Base-by-base conservation (phyloP, 2,329 filamentous ascomycete species). In the Fonsecaea pedrosoi region DNA sequence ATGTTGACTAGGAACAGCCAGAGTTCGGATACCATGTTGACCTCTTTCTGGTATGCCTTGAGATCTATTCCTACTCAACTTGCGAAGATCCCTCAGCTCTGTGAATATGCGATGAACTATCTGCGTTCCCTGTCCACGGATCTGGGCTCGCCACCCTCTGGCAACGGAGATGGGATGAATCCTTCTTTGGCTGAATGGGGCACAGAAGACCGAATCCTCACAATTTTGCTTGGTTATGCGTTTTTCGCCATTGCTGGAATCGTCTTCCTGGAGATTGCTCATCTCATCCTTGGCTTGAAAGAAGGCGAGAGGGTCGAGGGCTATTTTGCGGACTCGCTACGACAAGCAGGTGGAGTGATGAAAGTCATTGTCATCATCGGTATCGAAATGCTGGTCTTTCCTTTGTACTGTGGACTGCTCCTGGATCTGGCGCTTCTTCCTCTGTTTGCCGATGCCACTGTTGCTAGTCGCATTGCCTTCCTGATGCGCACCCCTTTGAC, bases 361-460 rank as follows among this genome's bases (percentile, higher is more conserved):
- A 99, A 99, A 78, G 95, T 99, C 25, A 96, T 99, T 59, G 82
- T 98, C 68, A 98, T 99, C 74, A 99, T 99, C 71, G 95, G 94
- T 71, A 99, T 99, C 73, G 95, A 99, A 81, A 99, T 99, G 95
- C 89, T 99, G 40, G 89, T 94, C 6, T 99, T 99, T 75, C 95
- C 95, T 0, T 84, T 99, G 1, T 99, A 99, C 77, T 99, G 95
- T 74, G 95, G 95, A 4, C 84, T 97, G 40, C 85, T 99, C 1
- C 87, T 99, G 38, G 95, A 99, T 76, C 80, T 92, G 54, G 95
- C 95, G 4, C 83, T 98, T 58, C 84, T 99, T 15, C 95, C 95
- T 0, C 84, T 99, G 0, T 99, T 99, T 76, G 90, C 92, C 70
- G 84, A 89, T 69, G 90, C 92, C 0, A 94, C 91, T 0, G 79